These are phyloP conservation scores for Pseudoneurospora amorphoporcata DNA, from an alignment of 495 filamentous ascomycete species.

Conservation along the genomic window DNA sequence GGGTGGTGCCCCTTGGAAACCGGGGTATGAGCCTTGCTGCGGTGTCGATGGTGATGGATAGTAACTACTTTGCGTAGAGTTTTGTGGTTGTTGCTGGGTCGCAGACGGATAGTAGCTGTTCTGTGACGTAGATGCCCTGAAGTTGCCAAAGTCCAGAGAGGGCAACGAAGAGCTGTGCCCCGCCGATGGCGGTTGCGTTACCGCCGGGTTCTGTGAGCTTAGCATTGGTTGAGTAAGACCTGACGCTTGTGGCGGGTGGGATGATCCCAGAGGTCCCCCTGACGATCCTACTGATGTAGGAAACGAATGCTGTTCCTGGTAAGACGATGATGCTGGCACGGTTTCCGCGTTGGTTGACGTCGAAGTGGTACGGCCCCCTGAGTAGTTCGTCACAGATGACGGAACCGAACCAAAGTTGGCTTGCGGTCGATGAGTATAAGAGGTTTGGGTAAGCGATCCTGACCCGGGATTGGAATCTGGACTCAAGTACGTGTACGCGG, in stretches of 20 bases:
- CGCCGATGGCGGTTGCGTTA: conserved; percentile 48
- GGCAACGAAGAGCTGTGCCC: conserved; percentile 1
- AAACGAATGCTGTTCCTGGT: conserved; percentile 22
- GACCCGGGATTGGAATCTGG: conserved; percentile 27
- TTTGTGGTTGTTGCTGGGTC: background rate
- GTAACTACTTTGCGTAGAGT: conserved; percentile 43
- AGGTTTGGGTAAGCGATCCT: conserved; percentile 11
- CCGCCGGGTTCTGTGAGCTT: conserved; percentile 19
- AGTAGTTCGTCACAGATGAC: conserved; percentile 10
- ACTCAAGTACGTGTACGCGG: conserved; percentile 45
- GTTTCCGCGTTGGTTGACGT: conserved; percentile 23
- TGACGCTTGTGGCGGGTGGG: conserved; percentile 15
- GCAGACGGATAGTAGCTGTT: conserved; percentile 1
- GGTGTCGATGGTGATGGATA: conserved; percentile 53
- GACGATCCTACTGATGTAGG: conserved; percentile 24
- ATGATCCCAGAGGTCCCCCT: conserved; percentile 13
- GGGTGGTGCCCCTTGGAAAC: conserved; percentile 36
- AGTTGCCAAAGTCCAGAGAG: conserved; percentile 29
- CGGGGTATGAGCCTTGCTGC: conserved; percentile 47
- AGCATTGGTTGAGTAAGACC: conserved; percentile 11
- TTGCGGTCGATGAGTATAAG: conserved; percentile 11
- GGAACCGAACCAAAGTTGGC: conserved; percentile 6
- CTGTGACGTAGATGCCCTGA: conserved; percentile 36
- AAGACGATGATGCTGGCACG: conserved; percentile 15
- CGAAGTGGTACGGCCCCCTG: conserved; percentile 21